Conservation (phyloP, 2,329 filamentous ascomycete genomes). For the Epichloe coenophiala region DNA sequence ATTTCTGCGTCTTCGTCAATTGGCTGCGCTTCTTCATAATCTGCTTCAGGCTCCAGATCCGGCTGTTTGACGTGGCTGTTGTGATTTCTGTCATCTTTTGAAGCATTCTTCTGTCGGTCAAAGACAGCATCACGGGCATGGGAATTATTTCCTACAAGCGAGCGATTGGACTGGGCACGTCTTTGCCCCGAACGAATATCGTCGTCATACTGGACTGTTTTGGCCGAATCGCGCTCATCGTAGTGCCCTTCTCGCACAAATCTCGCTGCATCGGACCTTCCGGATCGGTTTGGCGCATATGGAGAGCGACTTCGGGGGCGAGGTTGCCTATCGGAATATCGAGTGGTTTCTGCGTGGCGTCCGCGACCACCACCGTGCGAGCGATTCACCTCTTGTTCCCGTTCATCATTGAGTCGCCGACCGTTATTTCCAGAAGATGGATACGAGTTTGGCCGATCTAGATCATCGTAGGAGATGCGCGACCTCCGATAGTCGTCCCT, state of each 20-base stretch:
- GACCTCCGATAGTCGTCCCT: constrained; percentile 32
- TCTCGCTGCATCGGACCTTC: constrained; percentile 21
- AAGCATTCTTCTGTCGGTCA: constrained; percentile 48
- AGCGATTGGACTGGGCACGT: constrained; percentile 47
- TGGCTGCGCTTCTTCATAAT: constrained; percentile 42
- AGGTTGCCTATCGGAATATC: constrained; percentile 36
- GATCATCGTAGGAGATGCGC: constrained; percentile 41
- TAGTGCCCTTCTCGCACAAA: constrained; percentile 16
- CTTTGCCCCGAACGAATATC: constrained; percentile 19
- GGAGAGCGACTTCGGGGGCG: constrained; percentile 43
- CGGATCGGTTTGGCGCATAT: constrained; percentile 25
- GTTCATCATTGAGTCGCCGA: constrained; percentile 22
- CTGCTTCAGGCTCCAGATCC: constrained; percentile 24
- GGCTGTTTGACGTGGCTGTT: constrained; percentile 4
- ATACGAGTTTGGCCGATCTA: constrained; percentile 35
- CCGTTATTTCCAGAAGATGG: background rate
- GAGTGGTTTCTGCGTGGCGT: constrained; percentile 22
- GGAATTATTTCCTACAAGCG: constrained; percentile 44
- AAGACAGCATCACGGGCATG: constrained; percentile 46
- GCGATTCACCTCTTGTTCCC: constrained; percentile 19
- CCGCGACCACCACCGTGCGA: constrained; percentile 11
- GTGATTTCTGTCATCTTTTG: constrained; percentile 6
- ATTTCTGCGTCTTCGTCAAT: constrained; percentile 73
- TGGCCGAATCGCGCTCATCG: constrained; percentile 2
- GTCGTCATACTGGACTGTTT: constrained; percentile 6